A percentile compares a stretch with the other conserved stretches of the same genome.
Conservation (phyloP, 768 basidiomycete species). For the Panellus pusillus region DNA sequence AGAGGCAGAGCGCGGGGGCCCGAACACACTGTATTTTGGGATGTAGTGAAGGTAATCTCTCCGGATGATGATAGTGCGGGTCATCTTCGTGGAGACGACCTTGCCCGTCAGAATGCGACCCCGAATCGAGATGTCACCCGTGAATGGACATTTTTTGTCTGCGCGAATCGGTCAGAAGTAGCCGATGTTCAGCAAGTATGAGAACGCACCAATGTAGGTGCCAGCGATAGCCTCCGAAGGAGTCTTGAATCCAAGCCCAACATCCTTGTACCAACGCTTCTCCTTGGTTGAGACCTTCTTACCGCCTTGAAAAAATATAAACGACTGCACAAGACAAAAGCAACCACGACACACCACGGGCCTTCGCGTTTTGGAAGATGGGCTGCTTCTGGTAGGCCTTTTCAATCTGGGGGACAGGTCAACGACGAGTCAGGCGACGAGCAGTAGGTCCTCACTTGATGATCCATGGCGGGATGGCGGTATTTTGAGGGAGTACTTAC, state of each 20-base stretch:
- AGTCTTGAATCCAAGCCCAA: constrained; percentile 96
- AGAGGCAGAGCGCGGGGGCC: not conserved
- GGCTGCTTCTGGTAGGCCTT: constrained; percentile 98
- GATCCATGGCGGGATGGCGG: constrained; percentile 18
- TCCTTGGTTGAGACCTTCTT: constrained; percentile 94
- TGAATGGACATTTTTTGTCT: constrained; percentile 99
- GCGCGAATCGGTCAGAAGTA: not conserved
- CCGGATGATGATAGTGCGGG: constrained; percentile 95
- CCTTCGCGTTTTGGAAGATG: constrained; percentile 97
- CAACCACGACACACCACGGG: constrained; percentile 65
- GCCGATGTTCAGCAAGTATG: not conserved
- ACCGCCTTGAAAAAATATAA: constrained; percentile 47
- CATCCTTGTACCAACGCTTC: constrained; percentile 99
- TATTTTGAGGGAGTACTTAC: constrained; percentile 7
- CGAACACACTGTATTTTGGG: constrained; percentile 91
- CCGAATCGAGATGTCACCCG: constrained; percentile 94
- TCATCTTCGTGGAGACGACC: constrained; percentile 99
- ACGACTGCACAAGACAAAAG: constrained; percentile 4
- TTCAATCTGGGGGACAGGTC: constrained; percentile 64
- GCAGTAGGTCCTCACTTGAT: constrained; percentile 14
- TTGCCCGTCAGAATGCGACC: constrained; percentile 98
- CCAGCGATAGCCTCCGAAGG: constrained; percentile 94
- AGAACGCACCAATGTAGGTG: constrained; percentile 86
- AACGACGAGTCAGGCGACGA: not conserved
- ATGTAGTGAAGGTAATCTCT: constrained; percentile 94